These are phyloP conservation scores for Shiraia sp. DNA, from an alignment of 2,329 filamentous ascomycete species.

Conservation along the genomic window DNA sequence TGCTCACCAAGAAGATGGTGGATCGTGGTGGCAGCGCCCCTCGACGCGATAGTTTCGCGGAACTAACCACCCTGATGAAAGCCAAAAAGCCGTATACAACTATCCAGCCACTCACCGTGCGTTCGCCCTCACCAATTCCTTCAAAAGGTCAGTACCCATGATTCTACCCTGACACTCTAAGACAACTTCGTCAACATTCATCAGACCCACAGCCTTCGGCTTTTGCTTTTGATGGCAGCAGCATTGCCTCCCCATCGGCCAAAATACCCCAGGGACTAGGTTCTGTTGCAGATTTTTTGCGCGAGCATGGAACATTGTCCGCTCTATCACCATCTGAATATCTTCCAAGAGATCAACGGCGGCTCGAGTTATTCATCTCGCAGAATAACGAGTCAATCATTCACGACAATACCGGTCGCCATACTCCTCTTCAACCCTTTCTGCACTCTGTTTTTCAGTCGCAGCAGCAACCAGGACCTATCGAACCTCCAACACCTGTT, in stretches of 20 bases:
- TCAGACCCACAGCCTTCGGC: slow-evolving; percentile 9
- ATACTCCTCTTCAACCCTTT: background rate
- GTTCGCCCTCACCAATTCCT: background rate
- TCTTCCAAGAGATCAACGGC: slow-evolving; percentile 1
- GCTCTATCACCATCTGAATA: background rate
- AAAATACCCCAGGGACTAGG: slow-evolving; percentile 1
- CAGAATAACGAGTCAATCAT: background rate
- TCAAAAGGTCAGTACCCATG: slow-evolving; percentile 6
- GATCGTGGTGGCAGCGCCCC: background rate
- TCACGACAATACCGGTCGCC: background rate
- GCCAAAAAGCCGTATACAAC: slow-evolving; percentile 19
- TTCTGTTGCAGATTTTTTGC: slow-evolving; percentile 12
- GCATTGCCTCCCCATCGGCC: slow-evolving; percentile 8
- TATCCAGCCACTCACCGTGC: background rate
- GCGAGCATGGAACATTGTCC: slow-evolving; percentile 2
- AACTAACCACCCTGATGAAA: slow-evolving; percentile 19
- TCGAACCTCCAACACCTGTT: slow-evolving; percentile 7
- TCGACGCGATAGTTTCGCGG: slow-evolving; percentile 21
- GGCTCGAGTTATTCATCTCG: slow-evolving; percentile 3
- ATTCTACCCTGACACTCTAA: background rate
- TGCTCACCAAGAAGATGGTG: background rate
- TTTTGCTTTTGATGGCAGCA: background rate
- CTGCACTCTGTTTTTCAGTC: background rate
- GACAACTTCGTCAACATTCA: background rate
- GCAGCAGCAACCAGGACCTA: background rate